Conservation (phyloP, 768 basidiomycete species). For the Psilocybe cubensis region DNA sequence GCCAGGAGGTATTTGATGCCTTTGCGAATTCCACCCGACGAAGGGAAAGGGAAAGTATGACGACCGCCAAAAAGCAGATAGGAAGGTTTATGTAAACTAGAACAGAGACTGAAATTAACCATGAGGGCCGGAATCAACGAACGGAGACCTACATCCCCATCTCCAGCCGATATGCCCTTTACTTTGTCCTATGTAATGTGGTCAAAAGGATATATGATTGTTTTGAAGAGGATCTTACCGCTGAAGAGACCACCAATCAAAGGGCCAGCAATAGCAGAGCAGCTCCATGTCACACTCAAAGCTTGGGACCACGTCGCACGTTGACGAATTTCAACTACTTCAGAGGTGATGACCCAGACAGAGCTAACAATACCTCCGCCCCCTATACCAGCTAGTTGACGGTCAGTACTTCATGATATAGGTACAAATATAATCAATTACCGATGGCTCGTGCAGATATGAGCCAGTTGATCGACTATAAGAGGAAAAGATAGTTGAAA, state of each 20-base stretch:
- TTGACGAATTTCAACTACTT: conserved; percentile 72
- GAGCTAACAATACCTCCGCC: conserved; percentile 86
- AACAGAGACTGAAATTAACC: not conserved
- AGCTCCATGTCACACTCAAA: conserved; percentile 84
- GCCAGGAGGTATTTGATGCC: conserved; percentile 58
- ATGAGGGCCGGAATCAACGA: conserved; percentile 15
- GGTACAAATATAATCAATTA: conserved; percentile 18
- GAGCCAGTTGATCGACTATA: conserved; percentile 61
- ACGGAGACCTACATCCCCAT: conserved; percentile 89
- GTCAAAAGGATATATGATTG: conserved; percentile 7
- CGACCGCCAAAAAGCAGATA: conserved; percentile 61
- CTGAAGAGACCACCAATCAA: conserved; percentile 85
- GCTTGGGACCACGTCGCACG: conserved; percentile 88
- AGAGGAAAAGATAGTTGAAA: conserved; percentile 13
- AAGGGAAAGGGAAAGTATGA: conserved; percentile 64
- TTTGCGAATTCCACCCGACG: conserved; percentile 53
- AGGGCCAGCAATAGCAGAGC: conserved; percentile 84
- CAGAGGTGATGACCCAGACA: conserved; percentile 87
- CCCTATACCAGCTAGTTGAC: conserved; percentile 67
- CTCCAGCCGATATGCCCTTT: conserved; percentile 64
- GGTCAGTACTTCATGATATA: conserved; percentile 30
- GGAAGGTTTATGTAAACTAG: conserved; percentile 86
- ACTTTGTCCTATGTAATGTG: conserved; percentile 30
- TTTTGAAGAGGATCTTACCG: conserved; percentile 44
- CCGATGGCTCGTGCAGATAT: conserved; percentile 64